These are phyloP conservation scores for Fusarium sp. DNA, from an alignment of 2,329 filamentous ascomycete genomes.

Conservation along the genomic window DNA sequence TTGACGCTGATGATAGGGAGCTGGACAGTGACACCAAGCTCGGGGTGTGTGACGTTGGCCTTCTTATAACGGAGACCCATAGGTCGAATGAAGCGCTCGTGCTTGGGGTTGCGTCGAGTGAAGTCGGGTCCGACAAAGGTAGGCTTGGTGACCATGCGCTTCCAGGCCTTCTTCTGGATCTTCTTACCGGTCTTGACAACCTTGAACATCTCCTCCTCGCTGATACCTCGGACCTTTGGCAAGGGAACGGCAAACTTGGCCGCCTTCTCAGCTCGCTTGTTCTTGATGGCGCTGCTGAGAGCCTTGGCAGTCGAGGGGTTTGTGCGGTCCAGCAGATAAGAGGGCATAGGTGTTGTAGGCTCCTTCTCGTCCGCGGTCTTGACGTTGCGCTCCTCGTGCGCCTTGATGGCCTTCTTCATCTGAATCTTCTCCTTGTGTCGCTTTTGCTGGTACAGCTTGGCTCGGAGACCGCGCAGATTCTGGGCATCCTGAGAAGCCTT, in stretches of 20 bases:
- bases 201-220: constrained; percentile 97
- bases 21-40: constrained; percentile 87
- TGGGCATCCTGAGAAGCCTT: constrained; percentile 89
- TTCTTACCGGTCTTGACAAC: constrained; percentile 97
- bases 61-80: constrained; percentile 63
- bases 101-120: constrained; percentile 86
- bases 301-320: constrained; percentile 71
- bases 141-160: constrained; percentile 70
- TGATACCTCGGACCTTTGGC: constrained; percentile 90
- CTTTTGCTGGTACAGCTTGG: constrained; percentile 94
- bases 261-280: constrained; percentile 92
- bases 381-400: constrained; percentile 95
- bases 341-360: constrained; percentile 82
- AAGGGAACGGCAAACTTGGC: constrained; percentile 92
- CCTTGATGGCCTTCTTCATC: constrained; percentile 94
- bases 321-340: constrained; percentile 90
- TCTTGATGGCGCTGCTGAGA: constrained; percentile 88
- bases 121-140: constrained; percentile 90
- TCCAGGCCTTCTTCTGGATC: constrained; percentile 84
- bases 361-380: constrained; percentile 87
- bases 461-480: constrained; percentile 88
- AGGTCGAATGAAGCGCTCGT: constrained; percentile 64
- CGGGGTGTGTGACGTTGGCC: constrained; percentile 72
- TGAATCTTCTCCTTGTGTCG: constrained; percentile 98
- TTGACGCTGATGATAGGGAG: constrained; percentile 77